Conservation (phyloP, 257 asterid species). For the Capsicum baccatum region DNA sequence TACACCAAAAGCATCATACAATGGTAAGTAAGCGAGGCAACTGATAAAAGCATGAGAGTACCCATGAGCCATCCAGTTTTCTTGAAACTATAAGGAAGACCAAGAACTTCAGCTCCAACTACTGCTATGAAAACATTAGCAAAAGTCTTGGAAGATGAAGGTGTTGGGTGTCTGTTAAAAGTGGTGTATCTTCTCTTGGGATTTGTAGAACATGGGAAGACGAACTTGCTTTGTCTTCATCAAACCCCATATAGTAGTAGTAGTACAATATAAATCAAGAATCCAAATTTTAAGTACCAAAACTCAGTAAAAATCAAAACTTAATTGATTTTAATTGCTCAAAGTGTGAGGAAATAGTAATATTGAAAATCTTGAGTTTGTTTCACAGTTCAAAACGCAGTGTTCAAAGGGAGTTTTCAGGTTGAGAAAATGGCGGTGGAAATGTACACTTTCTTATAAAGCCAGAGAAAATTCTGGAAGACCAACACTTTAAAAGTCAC, state of each 20-base stretch:
- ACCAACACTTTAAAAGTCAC: neutral
- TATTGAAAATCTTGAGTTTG: neutral
- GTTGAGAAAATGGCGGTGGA: neutral
- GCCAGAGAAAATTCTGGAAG: neutral
- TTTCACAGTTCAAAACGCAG: neutral
- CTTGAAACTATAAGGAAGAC: too few relatives aligned
- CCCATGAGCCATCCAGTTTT: constrained; percentile 30
- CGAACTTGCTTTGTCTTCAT: constrained; percentile 30
- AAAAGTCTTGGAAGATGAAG: constrained; percentile 22
- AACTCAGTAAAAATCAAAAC: neutral
- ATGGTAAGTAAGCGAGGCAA: neutral
- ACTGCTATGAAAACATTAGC: constrained; percentile 28
- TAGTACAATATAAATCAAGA: neutral
- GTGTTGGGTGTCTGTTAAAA: constrained; percentile 27
- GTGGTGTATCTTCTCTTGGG: constrained; percentile 37
- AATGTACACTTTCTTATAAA: neutral
- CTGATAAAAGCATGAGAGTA: constrained; percentile 12
- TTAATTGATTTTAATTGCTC: constrained; percentile 7
- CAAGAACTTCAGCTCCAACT: too few relatives aligned
- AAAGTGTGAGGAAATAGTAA: neutral
- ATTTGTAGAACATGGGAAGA: constrained; percentile 18
- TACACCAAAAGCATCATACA: constrained; percentile 24
- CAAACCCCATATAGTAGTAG: constrained; percentile 17
- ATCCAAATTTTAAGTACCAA: neutral
- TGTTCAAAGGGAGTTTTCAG: neutral